phyloP scores from a whole-genome alignment of 202 grass and related monocot genomes.

The Zizania palustris region DNA sequence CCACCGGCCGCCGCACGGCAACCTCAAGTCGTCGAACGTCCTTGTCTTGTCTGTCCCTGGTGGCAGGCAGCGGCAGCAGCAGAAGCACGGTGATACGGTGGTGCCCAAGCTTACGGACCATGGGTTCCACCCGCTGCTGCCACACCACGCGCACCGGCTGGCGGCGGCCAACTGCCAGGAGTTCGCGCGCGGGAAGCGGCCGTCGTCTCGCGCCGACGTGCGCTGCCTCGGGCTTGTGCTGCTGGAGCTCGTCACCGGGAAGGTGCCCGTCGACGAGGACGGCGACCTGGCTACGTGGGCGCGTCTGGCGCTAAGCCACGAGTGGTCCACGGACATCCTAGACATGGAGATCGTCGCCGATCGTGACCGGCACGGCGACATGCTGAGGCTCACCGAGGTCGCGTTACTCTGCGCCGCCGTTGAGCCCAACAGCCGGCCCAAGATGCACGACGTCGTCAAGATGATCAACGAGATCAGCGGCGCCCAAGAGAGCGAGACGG shows the following conservation, averaged over 20 bases:
- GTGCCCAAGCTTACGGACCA: constrained; percentile 78
- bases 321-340: constrained; percentile 82
- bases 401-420: constrained; percentile 70
- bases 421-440: constrained; percentile 68
- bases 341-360: constrained; percentile 77
- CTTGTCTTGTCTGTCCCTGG: constrained; percentile 34
- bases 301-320: constrained; percentile 62
- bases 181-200: constrained; percentile 48
- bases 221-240: constrained; percentile 85
- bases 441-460: constrained; percentile 59
- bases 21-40: constrained; percentile 90
- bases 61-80: neutral
- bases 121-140: constrained; percentile 71
- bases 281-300: constrained; percentile 79
- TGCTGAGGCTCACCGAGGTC: constrained; percentile 82
- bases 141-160: constrained; percentile 55
- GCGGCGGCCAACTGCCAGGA: constrained; percentile 71
- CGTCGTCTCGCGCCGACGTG: constrained; percentile 69
- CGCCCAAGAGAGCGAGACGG: constrained; percentile 19
- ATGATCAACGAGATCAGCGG: constrained; percentile 72
- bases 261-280: constrained; percentile 70
- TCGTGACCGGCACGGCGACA: constrained; percentile 59
- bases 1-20: constrained; percentile 74
- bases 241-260: constrained; percentile 80
- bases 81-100: neutral